phyloP scores from a whole-genome alignment of 495 filamentous ascomycete species.

The Podospora sp. region DNA sequence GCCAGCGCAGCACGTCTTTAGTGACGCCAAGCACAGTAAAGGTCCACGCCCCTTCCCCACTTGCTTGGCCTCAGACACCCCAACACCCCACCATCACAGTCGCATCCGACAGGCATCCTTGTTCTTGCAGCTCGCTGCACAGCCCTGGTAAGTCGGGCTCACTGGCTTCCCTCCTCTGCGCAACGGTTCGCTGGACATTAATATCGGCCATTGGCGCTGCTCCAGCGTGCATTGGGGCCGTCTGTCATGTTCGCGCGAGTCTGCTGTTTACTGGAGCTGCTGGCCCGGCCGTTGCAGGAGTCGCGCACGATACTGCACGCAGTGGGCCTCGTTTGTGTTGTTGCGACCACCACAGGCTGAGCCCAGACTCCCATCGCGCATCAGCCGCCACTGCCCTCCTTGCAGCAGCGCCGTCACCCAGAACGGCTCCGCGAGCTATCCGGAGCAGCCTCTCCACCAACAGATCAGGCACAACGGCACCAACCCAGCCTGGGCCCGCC shows the following conservation, averaged over 20 bases:
- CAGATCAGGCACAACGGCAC: constrained; percentile 11
- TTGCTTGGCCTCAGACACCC: constrained; percentile 25
- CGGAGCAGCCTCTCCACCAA: constrained; percentile 18
- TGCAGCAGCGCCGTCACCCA: constrained; percentile 20
- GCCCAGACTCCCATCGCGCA: constrained; percentile 21
- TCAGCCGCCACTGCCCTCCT: constrained; percentile 20
- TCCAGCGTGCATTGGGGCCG: constrained; percentile 23
- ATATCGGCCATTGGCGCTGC: constrained; percentile 38
- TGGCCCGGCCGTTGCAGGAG: constrained; percentile 26
- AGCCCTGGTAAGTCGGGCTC: constrained; percentile 10
- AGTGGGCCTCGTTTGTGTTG: constrained; percentile 30
- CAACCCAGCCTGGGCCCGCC: constrained; percentile 2
- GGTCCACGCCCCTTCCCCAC: constrained; percentile 29
- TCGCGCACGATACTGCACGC: constrained; percentile 32
- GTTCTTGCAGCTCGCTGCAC: constrained; percentile 31
- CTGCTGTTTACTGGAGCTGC: constrained; percentile 30
- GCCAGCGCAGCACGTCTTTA: constrained; percentile 10
- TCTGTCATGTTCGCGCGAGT: constrained; percentile 15
- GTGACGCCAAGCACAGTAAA: constrained; percentile 20
- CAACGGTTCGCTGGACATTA: constrained; percentile 29
- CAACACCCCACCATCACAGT: constrained; percentile 40
- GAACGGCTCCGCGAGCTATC: constrained; percentile 12
- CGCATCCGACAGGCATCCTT: constrained; percentile 38
- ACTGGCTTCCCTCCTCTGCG: constrained; percentile 14
- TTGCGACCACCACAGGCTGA: constrained; percentile 24